These are phyloP conservation scores for Austropuccinia psidii DNA, from an alignment of 1,284 basidiomycete genomes.

Conservation along the genomic window DNA sequence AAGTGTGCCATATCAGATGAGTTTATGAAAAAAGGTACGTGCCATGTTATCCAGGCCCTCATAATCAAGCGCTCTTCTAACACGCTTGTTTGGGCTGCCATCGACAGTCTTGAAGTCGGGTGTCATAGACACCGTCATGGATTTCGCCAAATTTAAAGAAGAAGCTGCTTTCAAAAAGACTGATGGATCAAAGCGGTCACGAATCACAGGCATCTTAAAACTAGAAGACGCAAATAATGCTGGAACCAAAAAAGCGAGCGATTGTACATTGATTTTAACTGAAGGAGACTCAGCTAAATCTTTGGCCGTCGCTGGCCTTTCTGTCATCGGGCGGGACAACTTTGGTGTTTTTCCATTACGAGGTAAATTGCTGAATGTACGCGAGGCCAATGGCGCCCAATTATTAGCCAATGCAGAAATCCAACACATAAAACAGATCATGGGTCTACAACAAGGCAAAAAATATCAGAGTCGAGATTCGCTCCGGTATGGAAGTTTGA, in stretches of 20 bases:
- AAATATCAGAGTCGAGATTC: conserved; percentile 66
- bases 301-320: conserved; percentile 85
- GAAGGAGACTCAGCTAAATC: conserved; percentile 99
- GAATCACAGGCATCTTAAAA: conserved; percentile 84
- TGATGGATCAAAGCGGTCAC: conserved; percentile 83
- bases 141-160: conserved; percentile 94
- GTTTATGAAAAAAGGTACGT: conserved; percentile 85
- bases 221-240: conserved; percentile 97
- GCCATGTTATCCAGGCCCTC: neutral
- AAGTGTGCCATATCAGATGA: conserved; percentile 84
- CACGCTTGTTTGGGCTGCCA: neutral
- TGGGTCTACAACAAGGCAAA: conserved; percentile 91
- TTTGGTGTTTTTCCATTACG: conserved; percentile 97
- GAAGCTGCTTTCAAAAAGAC: conserved; percentile 94
- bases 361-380: conserved; percentile 94
- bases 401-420: conserved; percentile 99
- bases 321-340: conserved; percentile 90
- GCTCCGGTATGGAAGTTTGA: conserved; percentile 86
- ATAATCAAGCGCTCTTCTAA: neutral
- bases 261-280: conserved; percentile 93
- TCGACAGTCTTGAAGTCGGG: conserved; percentile 71
- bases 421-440: conserved; percentile 93
- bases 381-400: conserved; percentile 89
- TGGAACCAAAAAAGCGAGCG: conserved; percentile 67
- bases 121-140: conserved; percentile 85